Conservation (phyloP, 2,329 filamentous ascomycete species). For the Seiridium unicorne region DNA sequence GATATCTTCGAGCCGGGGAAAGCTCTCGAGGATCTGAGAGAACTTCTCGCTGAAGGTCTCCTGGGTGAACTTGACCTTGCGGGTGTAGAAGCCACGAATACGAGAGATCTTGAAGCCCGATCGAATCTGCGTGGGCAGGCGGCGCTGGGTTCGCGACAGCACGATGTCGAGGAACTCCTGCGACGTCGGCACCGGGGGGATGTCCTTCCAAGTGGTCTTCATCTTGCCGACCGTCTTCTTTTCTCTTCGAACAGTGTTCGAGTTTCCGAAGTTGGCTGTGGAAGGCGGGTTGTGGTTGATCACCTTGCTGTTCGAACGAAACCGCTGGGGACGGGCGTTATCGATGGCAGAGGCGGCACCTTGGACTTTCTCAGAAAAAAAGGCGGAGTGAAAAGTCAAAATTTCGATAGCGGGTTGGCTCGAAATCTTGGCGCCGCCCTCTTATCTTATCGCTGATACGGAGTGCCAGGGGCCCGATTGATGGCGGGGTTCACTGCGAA, state of each 20-base stretch:
- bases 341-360: conserved; percentile 2
- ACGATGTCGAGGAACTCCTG: conserved; percentile 98
- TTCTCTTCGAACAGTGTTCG: neutral
- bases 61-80: conserved; percentile 97
- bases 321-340: neutral
- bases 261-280: neutral
- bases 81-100: conserved; percentile 90
- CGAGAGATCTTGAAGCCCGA: conserved; percentile 94
- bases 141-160: conserved; percentile 86
- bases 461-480: neutral
- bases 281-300: neutral
- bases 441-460: conserved; percentile 10
- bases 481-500: neutral
- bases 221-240: conserved; percentile 28
- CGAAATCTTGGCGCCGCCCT: conserved; percentile 9
- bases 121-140: conserved; percentile 92
- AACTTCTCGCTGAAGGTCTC: conserved; percentile 97
- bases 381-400: conserved; percentile 4
- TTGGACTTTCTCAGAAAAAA: conserved; percentile 7
- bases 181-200: conserved; percentile 83
- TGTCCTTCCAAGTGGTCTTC: conserved; percentile 60
- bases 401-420: conserved; percentile 5
- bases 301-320: neutral
- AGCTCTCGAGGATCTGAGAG: conserved; percentile 83
- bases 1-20: conserved; percentile 89